phyloP scores from a whole-genome alignment of 2,329 filamentous ascomycete species.

The Lithohypha guttulata region DNA sequence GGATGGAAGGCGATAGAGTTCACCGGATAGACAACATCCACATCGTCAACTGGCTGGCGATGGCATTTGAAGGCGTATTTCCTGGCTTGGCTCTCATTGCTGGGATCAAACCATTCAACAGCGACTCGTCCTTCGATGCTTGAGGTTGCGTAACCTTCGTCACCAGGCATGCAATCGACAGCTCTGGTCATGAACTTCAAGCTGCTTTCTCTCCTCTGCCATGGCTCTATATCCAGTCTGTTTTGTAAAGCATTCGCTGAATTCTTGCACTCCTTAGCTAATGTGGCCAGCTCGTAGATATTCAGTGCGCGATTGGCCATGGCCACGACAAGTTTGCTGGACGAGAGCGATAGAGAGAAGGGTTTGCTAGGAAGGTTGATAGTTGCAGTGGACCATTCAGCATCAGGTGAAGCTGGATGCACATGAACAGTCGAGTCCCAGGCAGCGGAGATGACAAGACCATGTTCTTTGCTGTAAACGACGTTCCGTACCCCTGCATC shows the following conservation, averaged over 20 bases:
- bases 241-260: constrained; percentile 33
- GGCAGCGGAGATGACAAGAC: constrained; percentile 74
- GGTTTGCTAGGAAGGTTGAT: constrained; percentile 74
- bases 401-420: constrained; percentile 49
- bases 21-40: constrained; percentile 81
- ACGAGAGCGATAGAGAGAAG: constrained; percentile 67
- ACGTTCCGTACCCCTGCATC: constrained; percentile 69
- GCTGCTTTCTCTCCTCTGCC: constrained; percentile 87
- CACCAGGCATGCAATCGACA: constrained; percentile 92
- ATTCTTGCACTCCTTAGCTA: constrained; percentile 45
- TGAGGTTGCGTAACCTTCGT: constrained; percentile 81
- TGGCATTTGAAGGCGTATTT: constrained; percentile 99
- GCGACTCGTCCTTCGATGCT: constrained; percentile 93
- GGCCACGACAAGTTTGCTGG: constrained; percentile 82
- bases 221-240: constrained; percentile 55
- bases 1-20: constrained; percentile 86
- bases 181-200: constrained; percentile 93
- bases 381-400: constrained; percentile 43
- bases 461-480: constrained; percentile 65
- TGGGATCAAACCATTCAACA: constrained; percentile 96
- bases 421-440: constrained; percentile 91
- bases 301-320: constrained; percentile 91
- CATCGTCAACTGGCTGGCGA: constrained; percentile 58
- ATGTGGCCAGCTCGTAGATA: constrained; percentile 76
- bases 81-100: constrained; percentile 70